Base-by-base conservation (phyloP, 306 rosid species). In the Psophocarpus tetragonolobus region DNA sequence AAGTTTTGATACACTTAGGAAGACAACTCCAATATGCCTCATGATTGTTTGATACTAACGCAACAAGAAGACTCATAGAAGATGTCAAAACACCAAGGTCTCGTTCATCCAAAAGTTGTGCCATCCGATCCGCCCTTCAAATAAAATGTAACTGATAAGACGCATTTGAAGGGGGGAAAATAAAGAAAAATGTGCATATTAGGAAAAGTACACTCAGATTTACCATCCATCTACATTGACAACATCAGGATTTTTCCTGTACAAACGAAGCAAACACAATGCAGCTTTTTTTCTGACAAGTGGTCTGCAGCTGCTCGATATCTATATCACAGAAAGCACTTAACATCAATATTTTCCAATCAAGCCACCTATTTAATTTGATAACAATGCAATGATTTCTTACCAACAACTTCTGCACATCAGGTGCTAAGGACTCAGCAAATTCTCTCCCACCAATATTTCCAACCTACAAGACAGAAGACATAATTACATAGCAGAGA, bases 391-490 rank as follows among this genome's bases (percentile, higher is more conserved):
- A 67, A 50, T 11, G 39, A 79, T 68, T 83, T 68, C 93, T 85
- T 91, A 96, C 99, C 89, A 92, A 91, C 77, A 96, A 76, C 87
- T 92, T 96, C 68, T 92, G 98, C 30, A 96, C 99, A 86, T 96
- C 99, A 45, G 98, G 98, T 67, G 99, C 96, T 81, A 96, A 92
- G 24, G 99, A 96, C 93, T 96, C 99, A 0, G 99, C 98, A 65
- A 96, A 96, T 75, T 96, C 99, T 87, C 99, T 90, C 38, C 99
- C 99, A n/a, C 99, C 99, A 83, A 96, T 96, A 89, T 96, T 96
- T 79, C 99, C 99, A 88, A 96, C 99, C 99, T 96, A 65, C 81
- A 71, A 38, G 77, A 71, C 73, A 47, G 62, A 80, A 82, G 48
- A 83, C 66, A 36, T 65, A 77, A 13, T 66, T 75, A 36, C 66